A percentile compares a stretch with the other conserved stretches of the same genome.
Conservation (phyloP, 345 rosid species). For the Gossypioides kirkii region DNA sequence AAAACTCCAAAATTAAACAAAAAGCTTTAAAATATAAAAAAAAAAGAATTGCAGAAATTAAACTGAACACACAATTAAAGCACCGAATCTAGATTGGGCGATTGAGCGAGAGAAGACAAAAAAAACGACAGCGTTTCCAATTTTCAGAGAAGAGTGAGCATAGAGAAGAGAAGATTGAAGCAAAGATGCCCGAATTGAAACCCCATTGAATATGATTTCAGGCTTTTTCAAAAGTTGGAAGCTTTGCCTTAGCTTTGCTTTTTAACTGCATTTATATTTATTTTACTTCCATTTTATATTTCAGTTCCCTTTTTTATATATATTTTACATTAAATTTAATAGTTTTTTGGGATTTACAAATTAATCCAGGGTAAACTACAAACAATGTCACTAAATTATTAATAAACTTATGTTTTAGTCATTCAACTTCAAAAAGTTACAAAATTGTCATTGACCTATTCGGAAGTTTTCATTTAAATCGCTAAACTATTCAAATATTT, state of each 20-base stretch:
- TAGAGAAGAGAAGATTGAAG: slow-evolving; percentile 21
- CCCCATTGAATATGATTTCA: slow-evolving; percentile 7
- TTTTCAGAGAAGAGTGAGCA: background rate
- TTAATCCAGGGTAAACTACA: background rate
- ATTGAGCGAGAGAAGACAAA: background rate
- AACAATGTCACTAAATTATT: no score
- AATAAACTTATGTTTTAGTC: no score
- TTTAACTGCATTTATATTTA: slow-evolving; percentile 6
- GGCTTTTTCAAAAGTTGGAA: slow-evolving; percentile 19
- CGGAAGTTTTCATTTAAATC: no score
- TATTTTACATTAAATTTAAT: background rate
- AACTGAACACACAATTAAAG: slow-evolving; percentile 3
- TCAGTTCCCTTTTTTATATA: background rate
- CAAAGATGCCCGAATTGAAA: slow-evolving; percentile 10
- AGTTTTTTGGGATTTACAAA: background rate
- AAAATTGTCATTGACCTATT: no score
- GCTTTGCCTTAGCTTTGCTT: slow-evolving; percentile 6
- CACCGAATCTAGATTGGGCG: background rate
- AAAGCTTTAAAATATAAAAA: background rate
- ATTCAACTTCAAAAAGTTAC: no score
- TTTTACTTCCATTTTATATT: slow-evolving; percentile 1
- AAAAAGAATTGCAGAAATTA: background rate
- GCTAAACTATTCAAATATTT: no score
- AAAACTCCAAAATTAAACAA: background rate
- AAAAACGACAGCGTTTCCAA: slow-evolving; percentile 2